Evolutionary conservation across 192 early-diverging fungal genomes (phyloP), one percentile per base, ranked within the genome.

Genomic region (Entrophospora sp.): DNA sequence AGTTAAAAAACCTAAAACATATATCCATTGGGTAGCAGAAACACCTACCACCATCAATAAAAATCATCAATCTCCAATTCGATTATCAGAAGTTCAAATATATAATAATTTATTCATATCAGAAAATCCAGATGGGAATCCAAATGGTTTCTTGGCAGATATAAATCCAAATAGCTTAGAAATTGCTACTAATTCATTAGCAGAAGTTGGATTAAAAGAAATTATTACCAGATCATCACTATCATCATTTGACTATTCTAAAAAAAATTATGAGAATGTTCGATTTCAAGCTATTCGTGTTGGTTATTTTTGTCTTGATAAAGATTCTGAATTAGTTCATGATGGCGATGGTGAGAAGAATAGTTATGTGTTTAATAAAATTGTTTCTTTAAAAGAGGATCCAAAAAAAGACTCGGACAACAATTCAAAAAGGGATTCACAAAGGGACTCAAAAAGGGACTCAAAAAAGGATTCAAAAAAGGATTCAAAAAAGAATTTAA

Each of bases 231-330:
- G 76, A 30, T 81, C 78, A n/a, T n/a, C n/a, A n/a, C n/a, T n/a
- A n/a, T n/a, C n/a, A n/a, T n/a, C n/a, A 73, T 67, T 75, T 45
- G 73, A 78, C 58, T 74, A 77, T 65, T 81, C 83, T 43, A 74
- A 55, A 60, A 79, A 87, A 70, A 77, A 79, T 32, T 85, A 86
- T 40, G 97, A 96, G 73, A 88, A 84, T 63, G 85, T 90, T 71
- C 73, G 92, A 62, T 94, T 91, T 86, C 97, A 99, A 81, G 88
- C 94, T 67, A 82, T 91, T 38, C 84, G 97, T 52, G 87, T 95
- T 36, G 97, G 93, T n/a, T 99, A 99, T 83, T 99, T 97, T 75
- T 89, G 96, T 70, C 79, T 99, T 12, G 97, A 99, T 73, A 87
- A 83, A 74, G 95, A 98, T 79, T 83, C 89, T 4, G 81, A 81